Evolutionary conservation across 1,284 basidiomycete species (phyloP).

Genomic region (Leucoagaricus sp.): DNA sequence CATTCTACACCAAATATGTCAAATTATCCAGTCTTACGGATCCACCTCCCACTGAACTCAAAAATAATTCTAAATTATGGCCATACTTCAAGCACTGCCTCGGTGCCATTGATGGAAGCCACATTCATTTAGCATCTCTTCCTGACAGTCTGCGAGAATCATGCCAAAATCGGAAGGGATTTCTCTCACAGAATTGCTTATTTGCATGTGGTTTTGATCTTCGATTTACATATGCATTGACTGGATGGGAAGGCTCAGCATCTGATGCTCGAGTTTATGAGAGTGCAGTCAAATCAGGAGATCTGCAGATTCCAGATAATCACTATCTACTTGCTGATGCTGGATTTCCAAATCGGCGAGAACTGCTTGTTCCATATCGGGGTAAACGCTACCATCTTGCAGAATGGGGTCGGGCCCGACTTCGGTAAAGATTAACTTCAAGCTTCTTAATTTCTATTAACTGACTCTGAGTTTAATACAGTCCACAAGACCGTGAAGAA

Average conservation of each 20-base stretch:
- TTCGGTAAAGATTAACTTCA: no score
- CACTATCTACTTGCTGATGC: conserved; percentile 24
- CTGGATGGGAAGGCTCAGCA: conserved; percentile 35
- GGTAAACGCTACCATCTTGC: conserved; percentile 22
- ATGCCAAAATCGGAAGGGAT: conserved; percentile 28
- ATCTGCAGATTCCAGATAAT: conserved; percentile 18
- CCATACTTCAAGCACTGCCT: conserved; percentile 25
- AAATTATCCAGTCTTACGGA: not conserved
- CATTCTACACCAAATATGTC: conserved; percentile 12
- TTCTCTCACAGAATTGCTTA: conserved; percentile 30
- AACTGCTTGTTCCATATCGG: conserved; percentile 21
- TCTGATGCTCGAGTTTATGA: conserved; percentile 29
- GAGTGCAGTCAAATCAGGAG: conserved; percentile 19
- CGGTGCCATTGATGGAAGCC: conserved; percentile 30
- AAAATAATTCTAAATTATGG: conserved; percentile 20
- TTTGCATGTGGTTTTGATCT: conserved; percentile 28
- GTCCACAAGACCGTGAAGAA: conserved; percentile 28
- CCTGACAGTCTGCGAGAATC: conserved; percentile 10
- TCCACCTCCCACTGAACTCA: conserved; percentile 5
- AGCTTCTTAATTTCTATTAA: no score
- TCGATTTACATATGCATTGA: conserved; percentile 30
- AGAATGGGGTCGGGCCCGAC: conserved; percentile 19
- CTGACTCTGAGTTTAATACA: not conserved
- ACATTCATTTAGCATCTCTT: conserved; percentile 20
- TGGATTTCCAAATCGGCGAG: conserved; percentile 19